Evolutionary conservation across 495 filamentous ascomycete genomes (phyloP).

Genomic region (Penicillium nucicola): DNA sequence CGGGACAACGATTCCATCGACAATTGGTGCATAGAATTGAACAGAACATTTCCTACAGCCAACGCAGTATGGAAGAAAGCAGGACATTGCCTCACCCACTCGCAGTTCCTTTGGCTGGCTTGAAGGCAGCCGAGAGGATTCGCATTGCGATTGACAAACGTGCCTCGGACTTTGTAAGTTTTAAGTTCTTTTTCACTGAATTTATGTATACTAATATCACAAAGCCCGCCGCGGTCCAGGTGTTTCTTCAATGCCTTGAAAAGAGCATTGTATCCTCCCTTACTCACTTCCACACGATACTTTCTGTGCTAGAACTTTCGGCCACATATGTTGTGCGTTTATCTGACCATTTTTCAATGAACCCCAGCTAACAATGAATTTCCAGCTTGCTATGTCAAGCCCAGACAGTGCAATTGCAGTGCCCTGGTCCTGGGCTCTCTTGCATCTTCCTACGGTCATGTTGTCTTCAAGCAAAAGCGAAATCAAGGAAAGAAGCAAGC

Average conservation of each 20-base stretch:
- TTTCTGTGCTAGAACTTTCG: slow-evolving; percentile 3
- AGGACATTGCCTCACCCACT: not conserved
- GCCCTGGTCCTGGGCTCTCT: slow-evolving; percentile 11
- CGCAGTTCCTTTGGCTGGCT: not conserved
- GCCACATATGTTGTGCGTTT: slow-evolving; percentile 5
- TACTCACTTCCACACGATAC: not conserved
- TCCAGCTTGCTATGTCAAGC: slow-evolving; percentile 8
- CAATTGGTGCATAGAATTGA: not conserved
- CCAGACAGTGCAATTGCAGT: slow-evolving; percentile 3
- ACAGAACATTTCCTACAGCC: no score
- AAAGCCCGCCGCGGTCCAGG: not conserved
- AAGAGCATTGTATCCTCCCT: not conserved
- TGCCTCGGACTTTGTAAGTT: not conserved
- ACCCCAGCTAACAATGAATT: not conserved
- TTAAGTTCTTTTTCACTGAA: not conserved
- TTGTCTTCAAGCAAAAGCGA: not conserved
- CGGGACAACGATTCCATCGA: slow-evolving; percentile 1
- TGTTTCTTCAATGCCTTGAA: not conserved
- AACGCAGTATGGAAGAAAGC: not conserved
- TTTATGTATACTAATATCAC: not conserved
- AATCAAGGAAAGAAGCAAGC: not conserved
- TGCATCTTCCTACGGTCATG: slow-evolving; percentile 5
- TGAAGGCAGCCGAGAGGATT: not conserved
- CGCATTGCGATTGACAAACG: not conserved
- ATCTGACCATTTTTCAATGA: not conserved